Conservation (phyloP, 306 rosid species). For the Leucaena leucocephala region DNA sequence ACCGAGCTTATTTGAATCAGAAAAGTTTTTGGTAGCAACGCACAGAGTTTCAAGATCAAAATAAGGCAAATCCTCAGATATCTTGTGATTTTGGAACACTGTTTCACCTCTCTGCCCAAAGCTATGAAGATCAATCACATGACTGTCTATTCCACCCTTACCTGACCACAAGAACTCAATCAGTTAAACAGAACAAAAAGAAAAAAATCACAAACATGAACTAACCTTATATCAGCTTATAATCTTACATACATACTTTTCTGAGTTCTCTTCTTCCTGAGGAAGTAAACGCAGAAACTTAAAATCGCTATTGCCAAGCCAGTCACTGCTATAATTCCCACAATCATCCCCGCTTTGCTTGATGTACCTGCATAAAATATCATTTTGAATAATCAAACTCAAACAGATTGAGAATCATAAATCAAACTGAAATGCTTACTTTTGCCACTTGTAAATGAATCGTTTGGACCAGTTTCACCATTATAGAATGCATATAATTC, state of each 20-base stretch:
- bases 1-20: conserved; percentile 64
- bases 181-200: neutral
- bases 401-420: neutral
- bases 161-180: conserved; percentile 36
- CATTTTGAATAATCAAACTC: neutral
- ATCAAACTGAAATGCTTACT: conserved; percentile 40
- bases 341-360: conserved; percentile 42
- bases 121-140: neutral
- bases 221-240: conserved; percentile 4
- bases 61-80: conserved; percentile 42
- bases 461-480: conserved; percentile 28
- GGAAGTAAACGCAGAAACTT: conserved; percentile 32
- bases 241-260: conserved; percentile 19
- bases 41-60: conserved; percentile 53
- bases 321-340: conserved; percentile 17
- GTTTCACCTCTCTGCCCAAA: neutral
- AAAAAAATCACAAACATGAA: conserved; percentile 2
- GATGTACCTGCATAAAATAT: conserved; percentile 42
- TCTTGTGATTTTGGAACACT: neutral
- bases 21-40: conserved; percentile 60
- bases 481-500: conserved; percentile 58
- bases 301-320: conserved; percentile 40
- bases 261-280: conserved; percentile 28
- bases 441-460: conserved; percentile 28
- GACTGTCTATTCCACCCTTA: conserved; percentile 20